Base-by-base conservation (phyloP, 805 yeast genomes). In the Lachancea fermentati region DNA sequence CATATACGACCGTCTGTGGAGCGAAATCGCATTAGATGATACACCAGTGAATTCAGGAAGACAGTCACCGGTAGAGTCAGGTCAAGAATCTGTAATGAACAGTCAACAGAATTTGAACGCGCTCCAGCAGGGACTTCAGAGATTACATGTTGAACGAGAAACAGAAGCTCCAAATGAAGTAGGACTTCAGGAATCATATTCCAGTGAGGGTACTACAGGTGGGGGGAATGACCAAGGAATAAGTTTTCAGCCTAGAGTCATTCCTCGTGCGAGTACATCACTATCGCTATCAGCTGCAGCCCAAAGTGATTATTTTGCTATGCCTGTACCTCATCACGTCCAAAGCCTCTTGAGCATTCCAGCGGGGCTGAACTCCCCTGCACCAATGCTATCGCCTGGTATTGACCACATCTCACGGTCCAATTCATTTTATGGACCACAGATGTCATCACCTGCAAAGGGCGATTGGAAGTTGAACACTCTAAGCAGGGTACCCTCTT, bases 401-500 rank as follows among this genome's bases (percentile, higher is more conserved):
- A 52, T 63, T 8, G 79, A 66, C 39, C 74, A 80, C 52, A 57
- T 80, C 35, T 78, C 88, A 2, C 67, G 88, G 41, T 76, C 67
- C 12, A 73, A 71, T 38, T 79, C 87, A 1, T 72, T 64, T 26
- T 22, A 22, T 11, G 48, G 51, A 12, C 63, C 64, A 16, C 41
- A 64, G 22, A 34, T 51, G 44, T 40, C 52, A 19, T 32, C 63
- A 4, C 48, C 55, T 1, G 15, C 45, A 29, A 45, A 46, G 40
- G 53, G 55, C 11, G 72, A 66, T 19, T 66, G 72, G 69, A 72
- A 73, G 43, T 45, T 69, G 2, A 58, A 59, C 4, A 60, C 68
- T 2, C 49, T 86, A 47, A 78, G 83, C 15, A 67, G 77, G 36
- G 96, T 91, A 5, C 97, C 97, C 0, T 79, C 95, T 0, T 91